Base-by-base conservation (phyloP, 495 filamentous ascomycete species). In the Cercophora sp. region DNA sequence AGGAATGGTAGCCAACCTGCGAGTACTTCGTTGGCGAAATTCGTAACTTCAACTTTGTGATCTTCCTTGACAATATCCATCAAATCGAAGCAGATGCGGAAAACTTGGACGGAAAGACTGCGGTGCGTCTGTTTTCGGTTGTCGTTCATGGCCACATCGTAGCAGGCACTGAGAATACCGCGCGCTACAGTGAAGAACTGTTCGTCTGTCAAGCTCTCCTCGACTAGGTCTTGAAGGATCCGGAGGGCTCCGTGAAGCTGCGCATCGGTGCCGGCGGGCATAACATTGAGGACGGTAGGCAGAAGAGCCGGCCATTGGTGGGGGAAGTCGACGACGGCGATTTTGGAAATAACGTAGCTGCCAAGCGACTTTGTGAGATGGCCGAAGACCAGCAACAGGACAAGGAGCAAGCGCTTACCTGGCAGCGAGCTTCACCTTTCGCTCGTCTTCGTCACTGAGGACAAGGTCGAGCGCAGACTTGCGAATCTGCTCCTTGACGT, bases 41-140 rank as follows among this genome's bases (percentile, higher is more conserved):
- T 77, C 65, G 88, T 90, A 44, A 98, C 89, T 24, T 85, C 87
- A 34, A 71, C 78, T 62, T 88, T 86, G 68, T 96, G 87, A 52
- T 91, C 88, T 53, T 96, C 91, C 72, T 94, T 84, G 51, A 97
- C 87, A 77, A 95, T 91, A 67, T 96, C 91, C 74, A 98, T 80
- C 46, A 89, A 90, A 67, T 97, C 90, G 63, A 97, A 92, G 68
- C 88, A 95, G 20, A 84, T 82, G 18, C 87, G 80, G 75, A 97
- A 96, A 32, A 96, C 87, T 18, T 85, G 84, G 9, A 96, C 83
- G 15, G 94, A 88, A 59, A 97, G 70, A 32, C 88, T 87, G 23
- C 93, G 81, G 42, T 95, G 72, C 20, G 79, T 82, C 13, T 84
- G 76, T 55, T 87, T 90, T 61, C 88, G 85, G 26, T 72, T 70